Base-by-base conservation (phyloP, 225 moss, liverwort and hornwort genomes). In the Asterella californica region DNA sequence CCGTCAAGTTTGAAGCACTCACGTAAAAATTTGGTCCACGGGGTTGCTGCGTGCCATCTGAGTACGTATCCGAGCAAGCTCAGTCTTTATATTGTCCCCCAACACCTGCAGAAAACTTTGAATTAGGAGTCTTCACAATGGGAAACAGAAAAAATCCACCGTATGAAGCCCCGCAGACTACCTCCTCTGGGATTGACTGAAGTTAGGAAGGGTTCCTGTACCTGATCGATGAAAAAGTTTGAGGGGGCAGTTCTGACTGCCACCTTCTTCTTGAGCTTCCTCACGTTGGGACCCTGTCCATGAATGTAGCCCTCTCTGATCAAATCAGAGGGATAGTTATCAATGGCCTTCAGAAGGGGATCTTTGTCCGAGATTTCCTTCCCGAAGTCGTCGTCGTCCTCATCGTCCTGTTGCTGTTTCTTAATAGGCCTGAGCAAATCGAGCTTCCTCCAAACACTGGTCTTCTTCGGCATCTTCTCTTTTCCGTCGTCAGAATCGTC, bases 141-240 rank as follows among this genome's bases (percentile, higher is more conserved):
- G n/a, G n/a, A n/a, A n/a, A n/a, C n/a, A n/a, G n/a, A n/a, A n/a
- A n/a, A n/a, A n/a, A n/a, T n/a, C n/a, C n/a, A n/a, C n/a, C 42
- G 7, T 42, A 42, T 42, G 42, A 17, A 52, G 52, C 17, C 12
- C 17, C 18, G 67, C 2, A 67, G 15, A 32, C 9, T 10, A 18
- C 4, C 19, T 27, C 27, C n/a, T 61, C n/a, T 27, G 5, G 24
- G 61, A 61, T 27, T 27, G 5, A 0, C 61, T 61, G n/a, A 0
- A 27, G 6, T 27, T 2, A 61, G 11, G n/a, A 27, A 27, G 25
- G 9, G 9, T 61, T 67, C 17, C 55, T 25, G 60, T 71, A 90
- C 90, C 85, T 89, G 87, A 52, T 90, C 89, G 50, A 90, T 87
- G 85, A 90, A 90, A 69, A 90, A 90, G 79, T 90, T 88, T 2